phyloP scores from a whole-genome alignment of 257 asterid species.

The Anisodus tanguticus region DNA sequence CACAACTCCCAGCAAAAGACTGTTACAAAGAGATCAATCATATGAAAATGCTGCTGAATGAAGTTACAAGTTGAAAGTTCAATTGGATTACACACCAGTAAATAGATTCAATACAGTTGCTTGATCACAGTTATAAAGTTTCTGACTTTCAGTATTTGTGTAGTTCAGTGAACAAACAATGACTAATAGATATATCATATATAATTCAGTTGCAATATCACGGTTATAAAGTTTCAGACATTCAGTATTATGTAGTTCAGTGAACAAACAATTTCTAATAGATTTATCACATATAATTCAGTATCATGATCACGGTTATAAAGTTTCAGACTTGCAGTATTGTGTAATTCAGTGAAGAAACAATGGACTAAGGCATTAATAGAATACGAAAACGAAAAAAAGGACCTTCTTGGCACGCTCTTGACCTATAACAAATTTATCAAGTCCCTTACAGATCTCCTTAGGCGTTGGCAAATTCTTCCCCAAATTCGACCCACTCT shows the following conservation, averaged over 20 bases:
- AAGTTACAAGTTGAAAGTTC: neutral
- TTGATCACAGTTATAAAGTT: neutral
- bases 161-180: neutral
- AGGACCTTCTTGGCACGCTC: slow-evolving; percentile 89
- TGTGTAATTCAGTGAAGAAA: neutral
- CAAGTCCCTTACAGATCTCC: slow-evolving; percentile 91
- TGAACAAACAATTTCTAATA: neutral
- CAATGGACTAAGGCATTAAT: neutral
- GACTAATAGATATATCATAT: too few relatives aligned
- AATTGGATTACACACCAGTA: neutral
- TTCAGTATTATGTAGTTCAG: neutral
- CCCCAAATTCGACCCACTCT: slow-evolving; percentile 85
- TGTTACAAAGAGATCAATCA: neutral
- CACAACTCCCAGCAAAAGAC: neutral
- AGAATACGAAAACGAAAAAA: neutral
- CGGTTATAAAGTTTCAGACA: neutral
- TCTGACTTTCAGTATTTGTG: neutral
- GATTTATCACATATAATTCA: neutral
- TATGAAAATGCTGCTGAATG: slow-evolving; percentile 4
- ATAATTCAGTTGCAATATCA: slow-evolving; percentile 3
- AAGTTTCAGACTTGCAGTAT: neutral
- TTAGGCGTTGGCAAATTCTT: slow-evolving; percentile 81
- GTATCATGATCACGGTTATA: neutral
- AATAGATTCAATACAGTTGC: neutral
- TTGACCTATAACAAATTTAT: slow-evolving; percentile 91